phyloP scores from a whole-genome alignment of 768 basidiomycete genomes.

The Basidioascus undulatus region DNA sequence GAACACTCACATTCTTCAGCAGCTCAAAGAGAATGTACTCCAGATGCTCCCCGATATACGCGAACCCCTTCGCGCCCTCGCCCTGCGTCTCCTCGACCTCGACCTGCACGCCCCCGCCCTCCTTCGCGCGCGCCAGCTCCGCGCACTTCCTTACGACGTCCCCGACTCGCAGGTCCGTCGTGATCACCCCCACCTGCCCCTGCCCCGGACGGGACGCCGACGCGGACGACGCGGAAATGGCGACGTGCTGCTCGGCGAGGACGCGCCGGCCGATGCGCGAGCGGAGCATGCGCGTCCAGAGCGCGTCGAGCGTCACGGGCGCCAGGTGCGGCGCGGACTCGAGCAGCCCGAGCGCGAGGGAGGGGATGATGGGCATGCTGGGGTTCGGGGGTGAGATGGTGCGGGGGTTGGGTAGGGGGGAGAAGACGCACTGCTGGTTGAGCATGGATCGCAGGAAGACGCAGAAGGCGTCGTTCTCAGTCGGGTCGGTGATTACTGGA shows the following conservation, averaged over 20 bases:
- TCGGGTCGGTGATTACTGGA: conserved; percentile 41
- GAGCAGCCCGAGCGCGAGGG: conserved; percentile 53
- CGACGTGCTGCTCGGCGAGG: conserved; percentile 68
- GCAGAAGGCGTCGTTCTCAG: conserved; percentile 61
- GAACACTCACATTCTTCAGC: conserved; percentile 52
- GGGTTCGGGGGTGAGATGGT: not conserved
- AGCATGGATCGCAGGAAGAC: conserved; percentile 37
- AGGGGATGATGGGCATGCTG: conserved; percentile 58
- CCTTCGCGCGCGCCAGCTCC: conserved; percentile 25
- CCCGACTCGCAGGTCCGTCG: conserved; percentile 44
- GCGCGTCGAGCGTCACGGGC: conserved; percentile 56
- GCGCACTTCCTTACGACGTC: conserved; percentile 47
- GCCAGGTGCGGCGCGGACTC: conserved; percentile 56
- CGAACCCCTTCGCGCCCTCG: too few species aligned
- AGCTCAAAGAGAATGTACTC: conserved; percentile 63
- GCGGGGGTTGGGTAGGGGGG: conserved; percentile 1
- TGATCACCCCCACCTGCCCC: conserved; percentile 72
- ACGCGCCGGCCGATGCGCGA: conserved; percentile 76
- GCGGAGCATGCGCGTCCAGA: conserved; percentile 75
- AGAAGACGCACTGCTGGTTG: conserved; percentile 41
- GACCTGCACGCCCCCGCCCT: conserved; percentile 29
- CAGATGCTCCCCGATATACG: conserved; percentile 67
- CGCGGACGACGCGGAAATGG: conserved; percentile 36
- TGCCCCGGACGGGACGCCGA: too few species aligned
- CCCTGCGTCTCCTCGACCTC: conserved; percentile 45